Conservation (phyloP, 2,329 filamentous ascomycete species). For the Pezizomycotina sp. region DNA sequence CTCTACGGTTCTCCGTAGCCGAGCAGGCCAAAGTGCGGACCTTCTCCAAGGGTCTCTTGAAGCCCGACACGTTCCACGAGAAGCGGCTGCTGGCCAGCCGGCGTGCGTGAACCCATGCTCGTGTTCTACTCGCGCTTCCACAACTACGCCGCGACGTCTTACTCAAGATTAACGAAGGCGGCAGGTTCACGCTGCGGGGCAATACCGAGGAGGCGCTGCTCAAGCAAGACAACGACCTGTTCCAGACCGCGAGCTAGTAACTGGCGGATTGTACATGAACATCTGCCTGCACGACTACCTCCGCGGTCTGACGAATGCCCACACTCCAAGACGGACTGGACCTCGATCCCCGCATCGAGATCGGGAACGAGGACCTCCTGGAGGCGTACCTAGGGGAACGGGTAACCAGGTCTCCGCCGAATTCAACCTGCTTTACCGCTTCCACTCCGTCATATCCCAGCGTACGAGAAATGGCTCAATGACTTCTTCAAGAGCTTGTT, state of each 20-base stretch:
- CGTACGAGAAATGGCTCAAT: constrained; percentile 70
- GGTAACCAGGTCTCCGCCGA: constrained; percentile 76
- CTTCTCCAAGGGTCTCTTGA: constrained; percentile 29
- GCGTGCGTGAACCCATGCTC: constrained; percentile 28
- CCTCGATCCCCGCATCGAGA: constrained; percentile 52
- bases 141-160: constrained; percentile 29
- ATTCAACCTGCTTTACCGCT: constrained; percentile 77
- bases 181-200: constrained; percentile 25
- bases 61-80: constrained; percentile 30
- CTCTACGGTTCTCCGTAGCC: constrained; percentile 31
- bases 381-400: constrained; percentile 50
- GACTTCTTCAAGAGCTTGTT: constrained; percentile 49
- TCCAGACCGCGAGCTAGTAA: constrained; percentile 60
- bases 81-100: constrained; percentile 27
- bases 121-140: constrained; percentile 30
- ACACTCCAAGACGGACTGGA: neutral
- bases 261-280: constrained; percentile 57
- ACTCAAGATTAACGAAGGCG: constrained; percentile 31
- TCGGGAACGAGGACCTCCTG: constrained; percentile 40
- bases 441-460: constrained; percentile 63
- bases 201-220: neutral
- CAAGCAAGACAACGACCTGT: constrained; percentile 59
- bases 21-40: constrained; percentile 29
- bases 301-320: constrained; percentile 41
- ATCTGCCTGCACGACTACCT: constrained; percentile 64